Evolutionary conservation across 192 early-diverging fungal genomes (phyloP).

Genomic region (Powellomyces hirtus): DNA sequence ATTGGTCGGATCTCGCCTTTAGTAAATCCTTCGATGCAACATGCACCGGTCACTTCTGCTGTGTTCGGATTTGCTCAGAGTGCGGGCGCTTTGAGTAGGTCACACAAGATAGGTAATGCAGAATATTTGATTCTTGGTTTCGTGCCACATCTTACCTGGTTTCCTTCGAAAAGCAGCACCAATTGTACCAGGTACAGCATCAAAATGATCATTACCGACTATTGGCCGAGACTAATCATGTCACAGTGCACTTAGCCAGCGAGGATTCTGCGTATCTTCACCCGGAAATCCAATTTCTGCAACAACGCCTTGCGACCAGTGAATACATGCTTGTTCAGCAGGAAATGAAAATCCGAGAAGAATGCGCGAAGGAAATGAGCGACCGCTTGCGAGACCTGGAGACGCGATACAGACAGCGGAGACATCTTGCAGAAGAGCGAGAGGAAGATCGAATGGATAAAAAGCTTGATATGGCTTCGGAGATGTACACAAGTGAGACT

Average conservation of each 20-base stretch:
- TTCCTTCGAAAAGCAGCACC: background rate
- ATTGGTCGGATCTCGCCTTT: too few relatives aligned
- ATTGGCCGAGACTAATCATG: background rate
- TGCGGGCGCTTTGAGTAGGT: conserved; percentile 15
- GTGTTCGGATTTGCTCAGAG: conserved; percentile 27
- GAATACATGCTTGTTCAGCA: conserved; percentile 7
- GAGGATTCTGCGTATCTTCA: background rate
- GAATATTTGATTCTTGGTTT: background rate
- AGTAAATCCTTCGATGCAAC: conserved; percentile 14
- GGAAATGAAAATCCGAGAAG: conserved; percentile 9
- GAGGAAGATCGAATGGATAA: conserved; percentile 8
- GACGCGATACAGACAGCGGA: background rate
- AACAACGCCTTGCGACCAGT: background rate
- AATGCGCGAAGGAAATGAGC: conserved; percentile 7
- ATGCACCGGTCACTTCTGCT: conserved; percentile 17
- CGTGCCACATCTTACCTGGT: background rate
- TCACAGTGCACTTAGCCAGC: background rate
- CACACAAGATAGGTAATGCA: background rate
- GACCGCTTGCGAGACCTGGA: conserved; percentile 16
- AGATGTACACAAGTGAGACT: background rate
- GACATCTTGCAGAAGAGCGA: background rate
- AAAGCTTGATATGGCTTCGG: conserved; percentile 23
- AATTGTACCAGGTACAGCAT: background rate
- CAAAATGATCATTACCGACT: background rate
- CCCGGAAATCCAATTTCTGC: background rate